A percentile compares a stretch with the other conserved stretches of the same genome.
Evolutionary conservation across 495 filamentous ascomycete species (phyloP).

Genomic region (Massariosphaeria phaeospora): DNA sequence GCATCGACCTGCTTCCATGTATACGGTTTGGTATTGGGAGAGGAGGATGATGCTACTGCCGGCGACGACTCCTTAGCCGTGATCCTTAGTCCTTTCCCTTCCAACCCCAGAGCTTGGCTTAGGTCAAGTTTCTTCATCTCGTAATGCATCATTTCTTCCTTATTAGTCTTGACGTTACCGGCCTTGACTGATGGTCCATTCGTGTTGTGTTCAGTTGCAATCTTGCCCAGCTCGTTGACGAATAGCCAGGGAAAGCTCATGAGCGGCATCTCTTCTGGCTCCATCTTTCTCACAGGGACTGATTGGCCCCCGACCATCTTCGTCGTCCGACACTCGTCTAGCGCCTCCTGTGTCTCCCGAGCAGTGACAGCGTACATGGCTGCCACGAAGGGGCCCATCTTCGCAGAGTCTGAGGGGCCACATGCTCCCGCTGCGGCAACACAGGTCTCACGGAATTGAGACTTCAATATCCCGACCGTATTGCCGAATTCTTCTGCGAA

Average conservation of each 20-base stretch:
- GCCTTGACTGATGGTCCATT: background rate
- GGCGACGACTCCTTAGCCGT: no score
- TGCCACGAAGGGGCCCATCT: slow-evolving; percentile 65
- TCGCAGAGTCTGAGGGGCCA: slow-evolving; percentile 44
- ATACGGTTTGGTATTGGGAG: no score
- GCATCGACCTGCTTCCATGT: no score
- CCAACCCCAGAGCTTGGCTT: no score
- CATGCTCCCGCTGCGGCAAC: slow-evolving; percentile 57
- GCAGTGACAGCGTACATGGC: slow-evolving; percentile 85
- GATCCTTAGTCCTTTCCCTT: no score
- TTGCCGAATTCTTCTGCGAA: slow-evolving; percentile 74
- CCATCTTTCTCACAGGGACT: slow-evolving; percentile 38
- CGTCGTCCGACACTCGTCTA: slow-evolving; percentile 42
- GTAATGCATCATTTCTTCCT: slow-evolving; percentile 36
- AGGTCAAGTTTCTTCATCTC: slow-evolving; percentile 39
- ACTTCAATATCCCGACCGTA: slow-evolving; percentile 58
- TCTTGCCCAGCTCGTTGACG: slow-evolving; percentile 61
- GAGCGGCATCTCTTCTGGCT: slow-evolving; percentile 57
- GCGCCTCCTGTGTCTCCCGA: slow-evolving; percentile 56
- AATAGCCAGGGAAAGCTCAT: slow-evolving; percentile 97
- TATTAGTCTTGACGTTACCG: slow-evolving; percentile 25
- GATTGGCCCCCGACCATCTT: slow-evolving; percentile 41
- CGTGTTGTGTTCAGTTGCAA: slow-evolving; percentile 47
- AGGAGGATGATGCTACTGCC: no score
- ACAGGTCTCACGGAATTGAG: slow-evolving; percentile 61